phyloP scores from a whole-genome alignment of 139 green algal genomes.

The Picochlorum sp. region DNA sequence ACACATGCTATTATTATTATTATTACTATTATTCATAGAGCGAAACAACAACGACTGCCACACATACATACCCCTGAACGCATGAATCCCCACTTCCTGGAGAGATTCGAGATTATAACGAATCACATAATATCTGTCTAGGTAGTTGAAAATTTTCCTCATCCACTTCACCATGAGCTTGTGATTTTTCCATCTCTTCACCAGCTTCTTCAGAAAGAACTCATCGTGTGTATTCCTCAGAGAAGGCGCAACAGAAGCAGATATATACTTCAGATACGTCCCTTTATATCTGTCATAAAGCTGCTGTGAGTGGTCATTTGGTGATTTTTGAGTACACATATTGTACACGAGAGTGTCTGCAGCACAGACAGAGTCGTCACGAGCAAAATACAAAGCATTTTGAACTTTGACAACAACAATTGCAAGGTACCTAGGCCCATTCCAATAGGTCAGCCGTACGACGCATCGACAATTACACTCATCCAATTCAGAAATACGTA shows the following conservation, averaged over 20 bases:
- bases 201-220: slow-evolving; percentile 84
- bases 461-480: not conserved
- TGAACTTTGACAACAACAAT: not conserved
- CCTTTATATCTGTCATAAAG: slow-evolving; percentile 89
- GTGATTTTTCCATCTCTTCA: slow-evolving; percentile 90
- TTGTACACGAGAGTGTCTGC: slow-evolving; percentile 83
- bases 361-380: no score
- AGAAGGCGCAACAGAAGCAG: slow-evolving; percentile 66
- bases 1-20: not conserved
- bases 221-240: slow-evolving; percentile 75
- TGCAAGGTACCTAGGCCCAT: not conserved
- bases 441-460: slow-evolving; percentile 1
- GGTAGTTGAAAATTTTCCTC: slow-evolving; percentile 98
- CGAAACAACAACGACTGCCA: no score
- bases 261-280: slow-evolving; percentile 91
- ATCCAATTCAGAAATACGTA: slow-evolving; percentile 6
- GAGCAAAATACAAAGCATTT: no score
- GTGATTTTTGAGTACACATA: slow-evolving; percentile 99
- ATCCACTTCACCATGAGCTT: slow-evolving; percentile 98
- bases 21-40: not conserved
- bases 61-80: slow-evolving; percentile 71
- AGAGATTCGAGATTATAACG: slow-evolving; percentile 75
- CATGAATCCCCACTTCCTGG: slow-evolving; percentile 86
- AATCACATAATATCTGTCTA: slow-evolving; percentile 97
- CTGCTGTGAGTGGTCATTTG: slow-evolving; percentile 93